These are phyloP conservation scores for Neotropicomus parvogracilis DNA, from an alignment of 1,284 basidiomycete species.

Conservation along the genomic window DNA sequence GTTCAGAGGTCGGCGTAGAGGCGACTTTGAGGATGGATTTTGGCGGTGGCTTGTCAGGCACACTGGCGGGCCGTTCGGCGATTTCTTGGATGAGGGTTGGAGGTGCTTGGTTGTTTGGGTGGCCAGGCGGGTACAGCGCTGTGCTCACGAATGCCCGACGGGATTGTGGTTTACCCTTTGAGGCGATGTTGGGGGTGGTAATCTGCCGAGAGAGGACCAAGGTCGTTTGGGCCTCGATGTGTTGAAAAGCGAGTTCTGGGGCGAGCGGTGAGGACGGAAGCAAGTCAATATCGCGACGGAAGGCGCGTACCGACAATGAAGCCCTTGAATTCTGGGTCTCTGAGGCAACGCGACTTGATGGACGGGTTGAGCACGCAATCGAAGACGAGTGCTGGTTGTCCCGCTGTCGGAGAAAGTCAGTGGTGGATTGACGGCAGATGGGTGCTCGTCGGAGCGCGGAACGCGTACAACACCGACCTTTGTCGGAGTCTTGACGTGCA, in stretches of 20 bases:
- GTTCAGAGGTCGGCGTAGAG: slow-evolving; percentile 4
- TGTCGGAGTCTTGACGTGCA: slow-evolving; percentile 59
- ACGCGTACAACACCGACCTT: slow-evolving; percentile 45
- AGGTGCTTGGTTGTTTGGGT: slow-evolving; percentile 21
- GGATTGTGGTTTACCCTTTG: slow-evolving; percentile 60
- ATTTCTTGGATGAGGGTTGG: slow-evolving; percentile 47
- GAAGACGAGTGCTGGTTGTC: slow-evolving; percentile 63
- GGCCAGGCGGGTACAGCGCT: slow-evolving; percentile 36
- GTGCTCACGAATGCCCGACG: slow-evolving; percentile 53
- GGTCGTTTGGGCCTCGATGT: slow-evolving; percentile 56
- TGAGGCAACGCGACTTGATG: slow-evolving; percentile 54
- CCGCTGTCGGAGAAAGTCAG: slow-evolving; percentile 43
- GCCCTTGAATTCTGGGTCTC: slow-evolving; percentile 60
- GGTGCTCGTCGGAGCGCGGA: slow-evolving; percentile 8
- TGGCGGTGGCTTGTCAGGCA: slow-evolving; percentile 17
- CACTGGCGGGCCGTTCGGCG: slow-evolving; percentile 7
- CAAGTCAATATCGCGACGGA: background rate
- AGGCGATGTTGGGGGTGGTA: slow-evolving; percentile 64
- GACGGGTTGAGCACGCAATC: slow-evolving; percentile 63
- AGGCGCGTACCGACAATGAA: slow-evolving; percentile 59
- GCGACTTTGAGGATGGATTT: slow-evolving; percentile 41
- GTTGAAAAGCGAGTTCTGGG: slow-evolving; percentile 65
- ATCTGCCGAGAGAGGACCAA: slow-evolving; percentile 61
- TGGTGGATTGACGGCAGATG: background rate
- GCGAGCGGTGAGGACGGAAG: slow-evolving; percentile 11